Evolutionary conservation across 768 basidiomycete genomes (phyloP), one percentile per base, ranked within the genome.

Genomic region (Kwoniella mangroviensis): DNA sequence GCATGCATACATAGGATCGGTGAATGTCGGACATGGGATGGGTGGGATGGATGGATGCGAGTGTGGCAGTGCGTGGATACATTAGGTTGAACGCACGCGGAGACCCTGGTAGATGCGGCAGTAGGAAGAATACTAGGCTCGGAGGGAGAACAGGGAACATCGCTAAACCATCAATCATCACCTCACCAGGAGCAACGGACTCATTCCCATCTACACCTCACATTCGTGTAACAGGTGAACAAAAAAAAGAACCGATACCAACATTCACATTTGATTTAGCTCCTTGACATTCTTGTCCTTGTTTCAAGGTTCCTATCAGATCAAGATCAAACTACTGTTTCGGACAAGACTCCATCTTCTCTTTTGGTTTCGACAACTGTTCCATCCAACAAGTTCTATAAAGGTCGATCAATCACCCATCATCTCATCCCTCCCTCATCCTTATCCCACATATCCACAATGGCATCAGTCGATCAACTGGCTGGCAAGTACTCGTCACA

Each of bases 401-500:
- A 9, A 64, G 42, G n/a, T 51, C 22, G 41, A 51, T 64, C 45
- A 43, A 9, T 34, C 45, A 15, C 1, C 19, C 26, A 2, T 52
- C 59, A 11, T 28, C 19, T 51, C 28, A 26, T 22, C 43, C 51
- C 55, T 51, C 52, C 12, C 42, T 53, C 45, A 49, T 49, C 45
- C 45, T 2, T 6, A 49, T 57, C 56, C 65, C 58, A 67, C 59
- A 34, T 9, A 43, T 63, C 51, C 40, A 24, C 62, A 45, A 81
- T 81, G 77, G 74, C 77, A 56, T 72, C 75, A 56, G 72, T 72
- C 9, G 69, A 76, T 63, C 78, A 81, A 63, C 71, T 81, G 28
- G 70, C 79, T 34, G 62, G 60, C 19, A 83, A 80, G 69, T 84
- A 82, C 74, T 63, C 73, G 21, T 75, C 72, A 2, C 75, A 81